Conservation (phyloP, 805 yeast genomes). For the Starmera quercuum region DNA sequence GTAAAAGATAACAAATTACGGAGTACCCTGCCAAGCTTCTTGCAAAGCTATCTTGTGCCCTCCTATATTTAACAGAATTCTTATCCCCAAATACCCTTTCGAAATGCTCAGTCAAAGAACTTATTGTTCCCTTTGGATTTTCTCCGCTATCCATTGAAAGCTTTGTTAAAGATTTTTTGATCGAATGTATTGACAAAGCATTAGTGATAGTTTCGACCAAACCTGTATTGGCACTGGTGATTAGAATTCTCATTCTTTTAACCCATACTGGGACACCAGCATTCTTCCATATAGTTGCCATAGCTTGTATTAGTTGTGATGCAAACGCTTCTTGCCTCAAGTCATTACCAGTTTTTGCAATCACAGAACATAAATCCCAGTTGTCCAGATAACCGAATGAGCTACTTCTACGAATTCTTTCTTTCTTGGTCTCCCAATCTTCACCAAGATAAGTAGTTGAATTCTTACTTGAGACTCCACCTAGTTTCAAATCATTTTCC, state of each 20-base stretch:
- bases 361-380: conserved; percentile 94
- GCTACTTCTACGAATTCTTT: conserved; percentile 70
- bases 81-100: conserved; percentile 64
- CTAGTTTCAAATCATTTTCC: conserved; percentile 86
- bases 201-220: conserved; percentile 93
- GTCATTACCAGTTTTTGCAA: conserved; percentile 95
- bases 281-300: conserved; percentile 76
- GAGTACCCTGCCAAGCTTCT: conserved; percentile 88
- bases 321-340: conserved; percentile 97
- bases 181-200: conserved; percentile 89
- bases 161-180: conserved; percentile 85
- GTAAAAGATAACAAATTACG: conserved; percentile 79
- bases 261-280: conserved; percentile 78
- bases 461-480: conserved; percentile 45
- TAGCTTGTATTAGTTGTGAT: conserved; percentile 83
- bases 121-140: conserved; percentile 62
- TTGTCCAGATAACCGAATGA: conserved; percentile 79
- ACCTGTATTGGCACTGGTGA: conserved; percentile 87
- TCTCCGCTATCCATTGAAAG: conserved; percentile 59
- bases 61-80: conserved; percentile 43
- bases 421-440: conserved; percentile 83
- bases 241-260: conserved; percentile 83
- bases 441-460: conserved; percentile 67
- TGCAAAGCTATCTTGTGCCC: conserved; percentile 83
- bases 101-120: conserved; percentile 75